Conservation (phyloP, 2,329 filamentous ascomycete species). For the Apiospora arundinis region DNA sequence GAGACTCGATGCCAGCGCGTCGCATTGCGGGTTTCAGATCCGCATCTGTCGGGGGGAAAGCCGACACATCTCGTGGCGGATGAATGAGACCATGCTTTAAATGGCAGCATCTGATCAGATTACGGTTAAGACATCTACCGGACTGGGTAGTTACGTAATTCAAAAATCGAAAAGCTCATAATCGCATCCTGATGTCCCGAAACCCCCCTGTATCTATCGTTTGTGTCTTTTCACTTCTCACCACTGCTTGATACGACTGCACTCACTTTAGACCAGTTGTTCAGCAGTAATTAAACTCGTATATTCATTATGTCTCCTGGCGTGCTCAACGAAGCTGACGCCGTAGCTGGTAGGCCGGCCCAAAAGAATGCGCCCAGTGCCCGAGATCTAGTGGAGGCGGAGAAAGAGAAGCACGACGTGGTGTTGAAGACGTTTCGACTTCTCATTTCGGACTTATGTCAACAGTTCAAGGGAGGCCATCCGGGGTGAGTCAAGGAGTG, state of each 20-base stretch:
- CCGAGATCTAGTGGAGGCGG: slow-evolving; percentile 5
- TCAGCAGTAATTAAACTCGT: too few species aligned
- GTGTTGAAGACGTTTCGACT: slow-evolving; percentile 66
- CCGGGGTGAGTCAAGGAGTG: slow-evolving; percentile 46
- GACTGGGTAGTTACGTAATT: background rate
- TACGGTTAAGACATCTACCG: background rate
- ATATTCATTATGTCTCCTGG: slow-evolving; percentile 20
- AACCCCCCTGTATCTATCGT: background rate
- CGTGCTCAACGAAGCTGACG: background rate
- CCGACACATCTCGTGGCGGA: background rate
- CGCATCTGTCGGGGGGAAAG: background rate
- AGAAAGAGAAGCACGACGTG: slow-evolving; percentile 43
- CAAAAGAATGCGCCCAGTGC: background rate
- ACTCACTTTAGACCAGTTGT: rapidly evolving
- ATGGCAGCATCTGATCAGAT: too few species aligned
- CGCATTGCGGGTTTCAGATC: background rate
- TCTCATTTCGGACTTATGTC: slow-evolving; percentile 71
- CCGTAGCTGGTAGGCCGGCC: background rate
- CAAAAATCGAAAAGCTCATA: background rate
- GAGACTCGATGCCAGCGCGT: background rate
- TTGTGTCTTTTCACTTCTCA: background rate
- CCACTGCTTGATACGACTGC: too few species aligned
- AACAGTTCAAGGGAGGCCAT: slow-evolving; percentile 74
- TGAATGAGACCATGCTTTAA: background rate
- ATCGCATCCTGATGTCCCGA: background rate